Conservation (phyloP, 768 basidiomycete species). For the Calocera viscosa region DNA sequence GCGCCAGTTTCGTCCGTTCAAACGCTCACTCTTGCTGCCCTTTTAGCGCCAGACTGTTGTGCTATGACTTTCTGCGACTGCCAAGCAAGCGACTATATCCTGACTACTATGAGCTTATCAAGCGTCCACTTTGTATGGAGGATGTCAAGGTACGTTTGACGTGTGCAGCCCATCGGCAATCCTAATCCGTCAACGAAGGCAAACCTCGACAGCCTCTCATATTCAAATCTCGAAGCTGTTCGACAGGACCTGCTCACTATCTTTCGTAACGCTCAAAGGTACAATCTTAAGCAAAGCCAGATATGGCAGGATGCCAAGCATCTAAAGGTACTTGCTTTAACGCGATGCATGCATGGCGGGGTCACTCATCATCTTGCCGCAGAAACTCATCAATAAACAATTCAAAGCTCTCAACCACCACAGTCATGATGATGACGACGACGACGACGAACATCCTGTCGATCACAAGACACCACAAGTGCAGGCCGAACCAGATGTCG, state of each 20-base stretch:
- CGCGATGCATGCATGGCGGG: background rate
- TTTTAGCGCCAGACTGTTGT: background rate
- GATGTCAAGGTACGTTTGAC: conserved; percentile 54
- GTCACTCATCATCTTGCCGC: conserved; percentile 10
- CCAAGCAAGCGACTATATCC: conserved; percentile 63
- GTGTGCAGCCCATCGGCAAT: background rate
- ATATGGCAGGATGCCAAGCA: conserved; percentile 77
- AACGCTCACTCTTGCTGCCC: conserved; percentile 10
- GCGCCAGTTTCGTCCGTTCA: conserved; percentile 6
- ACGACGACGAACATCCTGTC: conserved; percentile 19
- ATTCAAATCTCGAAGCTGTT: conserved; percentile 52
- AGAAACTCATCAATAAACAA: conserved; percentile 42
- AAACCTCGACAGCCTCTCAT: conserved; percentile 47
- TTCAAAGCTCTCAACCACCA: conserved; percentile 37
- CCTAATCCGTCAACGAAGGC: conserved; percentile 24
- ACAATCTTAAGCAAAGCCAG: conserved; percentile 65
- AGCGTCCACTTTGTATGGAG: conserved; percentile 71
- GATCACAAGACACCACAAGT: background rate
- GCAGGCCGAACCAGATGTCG: background rate
- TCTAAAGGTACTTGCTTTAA: conserved; percentile 46
- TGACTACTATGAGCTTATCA: conserved; percentile 75
- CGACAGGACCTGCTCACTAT: conserved; percentile 62
- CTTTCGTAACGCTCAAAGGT: conserved; percentile 69
- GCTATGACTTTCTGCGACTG: conserved; percentile 47
- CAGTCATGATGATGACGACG: conserved; percentile 30